Base-by-base conservation (phyloP, 2,329 filamentous ascomycete genomes). In the Davidsoniella eucalypti region DNA sequence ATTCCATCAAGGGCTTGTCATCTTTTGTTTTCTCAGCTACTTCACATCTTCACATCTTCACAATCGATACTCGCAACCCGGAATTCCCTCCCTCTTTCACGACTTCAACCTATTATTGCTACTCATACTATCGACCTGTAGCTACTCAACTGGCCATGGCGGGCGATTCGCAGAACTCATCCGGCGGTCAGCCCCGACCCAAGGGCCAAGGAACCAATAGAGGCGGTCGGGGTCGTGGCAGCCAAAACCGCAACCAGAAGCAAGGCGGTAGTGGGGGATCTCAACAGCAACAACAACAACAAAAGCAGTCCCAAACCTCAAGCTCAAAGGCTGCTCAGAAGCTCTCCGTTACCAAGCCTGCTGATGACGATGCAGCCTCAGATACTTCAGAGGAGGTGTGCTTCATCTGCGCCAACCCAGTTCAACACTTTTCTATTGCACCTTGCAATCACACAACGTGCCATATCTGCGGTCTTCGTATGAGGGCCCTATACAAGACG, bases 371-470 rank as follows among this genome's bases (percentile, higher is more conserved):
- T 44, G 43, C 44, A 17, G 44, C 52, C 6, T 47, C 52, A 5
- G 44, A 53, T 36, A 45, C 51, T 5, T 52, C 51, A 17, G 81
- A 73, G 23, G 87, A 95, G 55, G 76, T 95, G 54, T 98, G 92
- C 75, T 96, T 96, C 66, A 98, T 98, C 61, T 98, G 92, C 66
- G 90, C 92, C 51, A 94, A 88, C 56, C 78, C 82, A 2, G 82
- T 98, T 44, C 78, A 84, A 45, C 87, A 96, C 68, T 80, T 86
- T 58, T 84, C 88, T 8, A 79, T 98, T 56, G 80, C 88, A 29
- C 90, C 92, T 17, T 98, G 92, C 67, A 96, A 95, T 64, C 92
- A 98, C 67, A 77, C 85, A 52, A 95, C 90, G 45, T 98, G 92
- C 63, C 92, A 98, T 67, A 94, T 96, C 56, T 98, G 92, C 64